These are phyloP conservation scores for Picea glauca DNA, from an alignment of 75 land plant species.

Conservation along the genomic window DNA sequence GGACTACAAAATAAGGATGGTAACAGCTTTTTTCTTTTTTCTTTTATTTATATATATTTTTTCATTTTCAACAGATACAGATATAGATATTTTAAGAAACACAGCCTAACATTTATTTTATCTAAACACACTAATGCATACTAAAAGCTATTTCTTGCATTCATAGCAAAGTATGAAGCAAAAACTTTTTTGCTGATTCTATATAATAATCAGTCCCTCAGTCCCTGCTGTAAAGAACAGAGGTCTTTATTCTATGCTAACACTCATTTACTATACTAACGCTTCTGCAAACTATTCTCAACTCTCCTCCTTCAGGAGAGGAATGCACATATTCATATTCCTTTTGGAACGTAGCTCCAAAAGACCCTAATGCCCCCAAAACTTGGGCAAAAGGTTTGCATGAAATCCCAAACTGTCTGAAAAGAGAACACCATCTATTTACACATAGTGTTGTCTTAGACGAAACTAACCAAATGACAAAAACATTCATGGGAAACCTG, in stretches of 20 bases:
- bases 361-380: constrained; percentile 5
- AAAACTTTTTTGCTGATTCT: background rate
- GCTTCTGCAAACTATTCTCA: background rate
- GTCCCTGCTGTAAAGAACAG: background rate
- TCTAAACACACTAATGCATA: too few species aligned
- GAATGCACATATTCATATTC: background rate
- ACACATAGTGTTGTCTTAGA: too few species aligned
- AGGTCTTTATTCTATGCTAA: constrained; percentile 3
- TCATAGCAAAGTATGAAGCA: background rate
- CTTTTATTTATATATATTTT: too few species aligned
- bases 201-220: background rate
- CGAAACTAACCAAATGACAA: too few species aligned
- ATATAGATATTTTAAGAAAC: too few species aligned
- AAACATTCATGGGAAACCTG: too few species aligned
- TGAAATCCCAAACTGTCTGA: background rate
- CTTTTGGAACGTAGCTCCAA: background rate
- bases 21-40: too few species aligned
- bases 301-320: background rate
- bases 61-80: too few species aligned
- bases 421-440: background rate
- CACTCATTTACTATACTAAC: background rate
- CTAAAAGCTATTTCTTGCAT: too few species aligned
- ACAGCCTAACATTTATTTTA: too few species aligned
- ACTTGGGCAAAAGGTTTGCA: background rate
- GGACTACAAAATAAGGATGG: too few species aligned